These are phyloP conservation scores for Calonectria naviculata DNA, from an alignment of 2,329 filamentous ascomycete species.

Conservation along the genomic window DNA sequence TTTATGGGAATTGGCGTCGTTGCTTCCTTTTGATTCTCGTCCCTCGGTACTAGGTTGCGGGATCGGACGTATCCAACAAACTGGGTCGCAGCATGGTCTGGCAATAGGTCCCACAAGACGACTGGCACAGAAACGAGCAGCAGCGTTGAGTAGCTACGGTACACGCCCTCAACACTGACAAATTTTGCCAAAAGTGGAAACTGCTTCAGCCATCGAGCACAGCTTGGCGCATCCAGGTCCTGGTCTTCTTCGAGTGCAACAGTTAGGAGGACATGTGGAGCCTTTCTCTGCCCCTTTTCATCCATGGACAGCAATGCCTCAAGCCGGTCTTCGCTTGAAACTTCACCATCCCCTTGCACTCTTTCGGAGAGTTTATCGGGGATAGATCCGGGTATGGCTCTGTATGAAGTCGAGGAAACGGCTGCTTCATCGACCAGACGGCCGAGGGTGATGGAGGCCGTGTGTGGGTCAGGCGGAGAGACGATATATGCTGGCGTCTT, in stretches of 20 bases:
- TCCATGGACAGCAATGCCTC: slow-evolving; percentile 32
- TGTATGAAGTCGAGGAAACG: slow-evolving; percentile 33
- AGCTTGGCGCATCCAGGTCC: slow-evolving; percentile 38
- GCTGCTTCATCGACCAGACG: slow-evolving; percentile 32
- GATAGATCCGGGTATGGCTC: slow-evolving; percentile 31
- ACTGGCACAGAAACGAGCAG: slow-evolving; percentile 40
- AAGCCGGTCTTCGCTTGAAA: slow-evolving; percentile 38
- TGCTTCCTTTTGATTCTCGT: slow-evolving; percentile 20
- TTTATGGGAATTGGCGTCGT: slow-evolving; percentile 37
- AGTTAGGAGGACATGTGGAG: slow-evolving; percentile 39
- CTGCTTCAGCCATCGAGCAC: slow-evolving; percentile 41
- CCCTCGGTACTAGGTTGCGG: slow-evolving; percentile 32
- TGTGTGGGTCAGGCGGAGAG: slow-evolving; percentile 38
- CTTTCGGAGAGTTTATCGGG: slow-evolving; percentile 34
- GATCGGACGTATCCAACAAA: slow-evolving; percentile 42
- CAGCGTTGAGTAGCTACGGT: slow-evolving; percentile 39
- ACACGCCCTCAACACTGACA: slow-evolving; percentile 38
- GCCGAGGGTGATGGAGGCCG: slow-evolving; percentile 38
- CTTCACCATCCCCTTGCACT: slow-evolving; percentile 29
- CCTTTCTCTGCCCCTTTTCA: slow-evolving; percentile 34
- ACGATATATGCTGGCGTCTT: slow-evolving; percentile 41
- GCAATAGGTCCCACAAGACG: slow-evolving; percentile 38
- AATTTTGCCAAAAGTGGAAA: slow-evolving; percentile 40
- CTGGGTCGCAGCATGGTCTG: slow-evolving; percentile 39
- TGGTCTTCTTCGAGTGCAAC: slow-evolving; percentile 40